Conservation (phyloP, 345 rosid species). For the Corymbia maculata region DNA sequence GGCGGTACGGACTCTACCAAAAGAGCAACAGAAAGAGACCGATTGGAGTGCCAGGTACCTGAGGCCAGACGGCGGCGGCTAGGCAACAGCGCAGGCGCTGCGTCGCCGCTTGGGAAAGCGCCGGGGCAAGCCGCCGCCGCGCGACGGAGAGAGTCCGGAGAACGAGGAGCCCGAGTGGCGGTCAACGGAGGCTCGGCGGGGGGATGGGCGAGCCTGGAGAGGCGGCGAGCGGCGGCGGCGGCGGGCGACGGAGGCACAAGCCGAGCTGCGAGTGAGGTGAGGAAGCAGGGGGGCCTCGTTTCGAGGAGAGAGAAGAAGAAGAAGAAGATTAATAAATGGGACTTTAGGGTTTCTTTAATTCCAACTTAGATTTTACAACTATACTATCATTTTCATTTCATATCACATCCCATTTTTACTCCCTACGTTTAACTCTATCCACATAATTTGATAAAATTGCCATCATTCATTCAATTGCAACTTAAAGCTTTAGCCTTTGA, state of each 20-base stretch:
- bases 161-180: background rate
- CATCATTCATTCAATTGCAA: background rate
- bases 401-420: background rate
- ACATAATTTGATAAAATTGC: background rate
- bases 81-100: background rate
- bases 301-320: background rate
- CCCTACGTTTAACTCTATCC: fast-evolving
- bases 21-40: background rate
- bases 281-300: background rate
- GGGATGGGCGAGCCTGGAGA: background rate
- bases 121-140: background rate
- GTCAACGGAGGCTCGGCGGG: background rate
- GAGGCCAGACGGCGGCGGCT: background rate
- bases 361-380: background rate
- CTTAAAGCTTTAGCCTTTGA: background rate
- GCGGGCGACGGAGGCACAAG: background rate
- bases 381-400: background rate
- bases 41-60: background rate
- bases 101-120: background rate
- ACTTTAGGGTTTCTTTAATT: background rate
- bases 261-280: background rate
- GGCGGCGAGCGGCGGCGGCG: background rate
- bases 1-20: background rate
- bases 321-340: background rate
- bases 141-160: background rate